Conservation (phyloP, 371 early-diverging fungal genomes). For the Mucor piriformis region DNA sequence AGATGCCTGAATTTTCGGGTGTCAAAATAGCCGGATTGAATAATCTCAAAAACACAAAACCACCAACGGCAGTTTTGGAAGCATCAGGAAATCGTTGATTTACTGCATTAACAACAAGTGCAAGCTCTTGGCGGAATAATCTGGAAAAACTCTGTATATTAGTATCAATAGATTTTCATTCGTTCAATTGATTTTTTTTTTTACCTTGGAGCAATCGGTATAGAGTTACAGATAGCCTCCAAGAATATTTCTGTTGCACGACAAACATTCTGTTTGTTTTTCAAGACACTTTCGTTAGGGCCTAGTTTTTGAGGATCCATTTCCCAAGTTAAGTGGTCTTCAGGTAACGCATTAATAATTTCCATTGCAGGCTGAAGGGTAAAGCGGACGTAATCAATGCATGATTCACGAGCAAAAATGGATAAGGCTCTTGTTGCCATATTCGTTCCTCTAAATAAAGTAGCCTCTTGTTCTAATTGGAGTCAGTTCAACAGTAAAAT, state of each 20-base stretch:
- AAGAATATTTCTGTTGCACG: conserved; percentile 72
- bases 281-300: conserved; percentile 54
- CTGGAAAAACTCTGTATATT: conserved; percentile 14
- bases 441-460: conserved; percentile 87
- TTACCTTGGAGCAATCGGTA: conserved; percentile 64
- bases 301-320: conserved; percentile 79
- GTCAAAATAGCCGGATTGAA: conserved; percentile 92
- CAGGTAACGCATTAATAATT: conserved; percentile 37
- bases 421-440: conserved; percentile 84
- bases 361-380: conserved; percentile 80
- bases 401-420: conserved; percentile 74
- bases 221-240: conserved; percentile 78
- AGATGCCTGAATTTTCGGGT: conserved; percentile 64
- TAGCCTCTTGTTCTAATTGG: conserved; percentile 67
- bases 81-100: conserved; percentile 82
- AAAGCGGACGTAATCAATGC: conserved; percentile 73
- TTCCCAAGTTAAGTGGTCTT: conserved; percentile 60
- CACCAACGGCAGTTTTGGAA: conserved; percentile 82
- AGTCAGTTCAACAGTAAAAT: not conserved
- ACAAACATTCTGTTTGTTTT: conserved; percentile 78
- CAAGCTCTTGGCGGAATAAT: conserved; percentile 77
- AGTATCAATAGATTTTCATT: not conserved
- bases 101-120: conserved; percentile 72
- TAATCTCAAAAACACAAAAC: conserved; percentile 90
- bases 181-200: not conserved